Evolutionary conservation across 225 moss, liverwort and hornwort genomes (phyloP), one percentile per base, ranked within the genome.

Genomic region (Antitrichia curtipendula): DNA sequence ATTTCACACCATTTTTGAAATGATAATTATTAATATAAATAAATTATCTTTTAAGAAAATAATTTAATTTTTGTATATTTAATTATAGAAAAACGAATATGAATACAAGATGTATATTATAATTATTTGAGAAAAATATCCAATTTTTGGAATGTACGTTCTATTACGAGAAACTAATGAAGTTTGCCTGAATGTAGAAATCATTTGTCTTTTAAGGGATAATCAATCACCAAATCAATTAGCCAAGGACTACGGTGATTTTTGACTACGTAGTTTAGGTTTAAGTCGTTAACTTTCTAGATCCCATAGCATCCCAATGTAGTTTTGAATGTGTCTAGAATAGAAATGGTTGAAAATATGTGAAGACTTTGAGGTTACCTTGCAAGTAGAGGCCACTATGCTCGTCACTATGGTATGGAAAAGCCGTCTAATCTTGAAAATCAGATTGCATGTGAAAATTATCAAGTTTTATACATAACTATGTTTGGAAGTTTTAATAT

Each of bases 391-490:
- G 0, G 13, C 0, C 1, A 22, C 7, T n/a, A 38, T 23, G 0
- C 10, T n/a, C 21, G 13, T 0, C 1, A 22, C 7, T n/a, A 38
- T 23, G 2, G n/a, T n/a, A 65, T 38, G 1, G 2, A 22, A 1
- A 20, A n/a, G n/a, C n/a, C n/a, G 13, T 38, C 23, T 2, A 66
- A 36, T 66, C 38, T 68, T 66, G 8, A 66, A 66, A n/a, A n/a
- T 22, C 0, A 22, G 1, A 38, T 40, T 68, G 22, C 24, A 13
- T 40, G 4, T 40, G n/a, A 25, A 40, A 68, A 14, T 24, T 40
- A 69, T 24, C 5, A 14, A 4, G 69, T 38, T 69, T 40, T 25
- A 40, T 24, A 40, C 5, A 8, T 3, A 4, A 69, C 5, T 40
- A n/a, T n/a, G 3, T 24, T n/a, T 69, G 0, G 14, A 69, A 69